phyloP scores from a whole-genome alignment of 352 stramenopile species.

The Salisapilia sapeloensis region DNA sequence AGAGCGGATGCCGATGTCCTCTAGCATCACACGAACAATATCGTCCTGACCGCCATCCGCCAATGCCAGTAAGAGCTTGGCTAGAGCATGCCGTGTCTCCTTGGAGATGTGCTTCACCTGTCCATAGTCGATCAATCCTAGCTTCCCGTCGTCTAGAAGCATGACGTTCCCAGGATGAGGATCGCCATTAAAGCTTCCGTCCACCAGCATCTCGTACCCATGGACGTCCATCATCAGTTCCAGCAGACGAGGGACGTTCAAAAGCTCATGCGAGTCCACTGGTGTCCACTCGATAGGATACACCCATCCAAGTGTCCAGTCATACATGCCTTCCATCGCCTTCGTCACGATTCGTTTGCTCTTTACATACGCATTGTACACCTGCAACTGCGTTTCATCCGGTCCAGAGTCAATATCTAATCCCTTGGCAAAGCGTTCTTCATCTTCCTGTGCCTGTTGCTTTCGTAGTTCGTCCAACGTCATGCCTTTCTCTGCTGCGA shows the following conservation, averaged over 20 bases:
- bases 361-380: slow-evolving; percentile 29
- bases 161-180: slow-evolving; percentile 86
- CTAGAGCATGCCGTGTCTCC: slow-evolving; percentile 46
- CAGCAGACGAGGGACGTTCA: slow-evolving; percentile 71
- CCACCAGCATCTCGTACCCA: slow-evolving; percentile 85
- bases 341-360: slow-evolving; percentile 18
- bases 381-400: slow-evolving; percentile 24
- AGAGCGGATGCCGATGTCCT: slow-evolving; percentile 63
- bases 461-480: slow-evolving; percentile 70
- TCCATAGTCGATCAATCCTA: slow-evolving; percentile 87
- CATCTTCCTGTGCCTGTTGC: slow-evolving; percentile 57
- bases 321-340: slow-evolving; percentile 33
- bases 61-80: slow-evolving; percentile 76
- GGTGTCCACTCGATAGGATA: slow-evolving; percentile 21
- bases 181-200: slow-evolving; percentile 87
- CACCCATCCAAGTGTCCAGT: slow-evolving; percentile 77
- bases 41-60: slow-evolving; percentile 48
- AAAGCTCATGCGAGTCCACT: slow-evolving; percentile 27
- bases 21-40: slow-evolving; percentile 51
- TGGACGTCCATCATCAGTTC: slow-evolving; percentile 82
- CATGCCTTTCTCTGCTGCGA: slow-evolving; percentile 74
- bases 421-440: slow-evolving; percentile 30
- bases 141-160: slow-evolving; percentile 73
- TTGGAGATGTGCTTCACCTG: slow-evolving; percentile 78
- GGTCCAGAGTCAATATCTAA: slow-evolving; percentile 65